These are phyloP conservation scores for Microbotryum intermedium DNA, from an alignment of 1,284 basidiomycete species.

Conservation along the genomic window DNA sequence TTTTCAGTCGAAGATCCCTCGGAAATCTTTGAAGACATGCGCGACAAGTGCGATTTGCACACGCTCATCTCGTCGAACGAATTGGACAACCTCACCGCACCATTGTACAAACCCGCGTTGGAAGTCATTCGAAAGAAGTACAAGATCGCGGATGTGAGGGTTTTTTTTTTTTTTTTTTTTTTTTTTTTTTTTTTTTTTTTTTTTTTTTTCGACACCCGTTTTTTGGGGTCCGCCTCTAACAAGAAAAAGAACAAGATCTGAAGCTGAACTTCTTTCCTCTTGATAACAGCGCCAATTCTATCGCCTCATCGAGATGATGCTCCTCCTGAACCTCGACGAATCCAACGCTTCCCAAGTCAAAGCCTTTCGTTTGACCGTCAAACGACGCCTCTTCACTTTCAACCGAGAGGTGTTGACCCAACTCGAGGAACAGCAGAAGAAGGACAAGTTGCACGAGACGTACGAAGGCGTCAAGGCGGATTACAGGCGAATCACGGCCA, in stretches of 20 bases:
- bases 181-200: too few species aligned
- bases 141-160: slow-evolving; percentile 77
- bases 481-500: slow-evolving; percentile 45
- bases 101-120: slow-evolving; percentile 63
- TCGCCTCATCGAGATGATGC: slow-evolving; percentile 83
- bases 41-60: slow-evolving; percentile 82
- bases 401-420: slow-evolving; percentile 59
- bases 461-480: slow-evolving; percentile 80
- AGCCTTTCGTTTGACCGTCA: slow-evolving; percentile 47
- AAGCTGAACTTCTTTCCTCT: too few species aligned
- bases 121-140: slow-evolving; percentile 68
- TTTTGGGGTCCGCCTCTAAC: too few species aligned
- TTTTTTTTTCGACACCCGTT: too few species aligned
- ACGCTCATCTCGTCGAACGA: slow-evolving; percentile 59
- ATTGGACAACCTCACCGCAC: slow-evolving; percentile 57
- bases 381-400: slow-evolving; percentile 86
- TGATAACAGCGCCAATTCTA: slow-evolving; percentile 73
- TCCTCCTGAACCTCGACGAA: slow-evolving; percentile 56
- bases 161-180: slow-evolving; percentile 1
- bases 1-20: slow-evolving; percentile 84
- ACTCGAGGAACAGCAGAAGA: slow-evolving; percentile 59
- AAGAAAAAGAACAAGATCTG: too few species aligned
- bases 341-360: slow-evolving; percentile 13
- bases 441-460: slow-evolving; percentile 85
- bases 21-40: slow-evolving; percentile 87